Conservation (phyloP, 2,329 filamentous ascomycete genomes). For the Cladosporium sp. region DNA sequence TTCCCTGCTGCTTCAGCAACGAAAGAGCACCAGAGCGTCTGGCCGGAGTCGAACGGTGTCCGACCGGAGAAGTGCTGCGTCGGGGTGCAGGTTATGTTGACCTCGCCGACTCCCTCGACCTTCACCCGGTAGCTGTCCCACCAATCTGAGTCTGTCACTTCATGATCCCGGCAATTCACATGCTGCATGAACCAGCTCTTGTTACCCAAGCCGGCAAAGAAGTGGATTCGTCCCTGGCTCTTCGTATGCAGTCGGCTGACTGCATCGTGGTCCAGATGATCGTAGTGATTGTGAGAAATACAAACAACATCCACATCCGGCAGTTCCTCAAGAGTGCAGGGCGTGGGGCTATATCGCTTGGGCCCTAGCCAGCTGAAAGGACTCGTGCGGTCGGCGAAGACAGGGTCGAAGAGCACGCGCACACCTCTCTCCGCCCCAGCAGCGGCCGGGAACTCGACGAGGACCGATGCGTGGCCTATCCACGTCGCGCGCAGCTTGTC, state of each 20-base stretch:
- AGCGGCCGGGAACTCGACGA: conserved; percentile 37
- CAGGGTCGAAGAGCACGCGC: conserved; percentile 47
- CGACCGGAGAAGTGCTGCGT: conserved; percentile 44
- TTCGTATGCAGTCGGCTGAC: conserved; percentile 36
- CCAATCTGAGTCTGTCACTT: conserved; percentile 46
- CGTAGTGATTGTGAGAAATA: conserved; percentile 53
- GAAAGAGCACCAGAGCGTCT: conserved; percentile 46
- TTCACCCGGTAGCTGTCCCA: conserved; percentile 39
- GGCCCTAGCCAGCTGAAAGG: conserved; percentile 44
- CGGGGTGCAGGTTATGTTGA: conserved; percentile 41
- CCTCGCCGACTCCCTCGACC: conserved; percentile 30
- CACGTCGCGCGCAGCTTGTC: conserved; percentile 41
- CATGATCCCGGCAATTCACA: conserved; percentile 33
- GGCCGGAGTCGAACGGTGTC: conserved; percentile 33
- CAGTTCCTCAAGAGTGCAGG: conserved; percentile 44
- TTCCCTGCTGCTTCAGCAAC: conserved; percentile 33
- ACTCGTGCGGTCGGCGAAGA: conserved; percentile 46
- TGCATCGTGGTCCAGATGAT: conserved; percentile 47
- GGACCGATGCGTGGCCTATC: conserved; percentile 47
- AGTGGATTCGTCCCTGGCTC: conserved; percentile 34
- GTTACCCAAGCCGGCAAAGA: conserved; percentile 38
- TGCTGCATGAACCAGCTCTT: conserved; percentile 34
- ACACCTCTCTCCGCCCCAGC: conserved; percentile 33
- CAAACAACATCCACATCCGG: conserved; percentile 47
- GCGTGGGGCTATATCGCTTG: conserved; percentile 46